Evolutionary conservation across 2,329 filamentous ascomycete species (phyloP).

Genomic region (Pestalotiopsis sp.): DNA sequence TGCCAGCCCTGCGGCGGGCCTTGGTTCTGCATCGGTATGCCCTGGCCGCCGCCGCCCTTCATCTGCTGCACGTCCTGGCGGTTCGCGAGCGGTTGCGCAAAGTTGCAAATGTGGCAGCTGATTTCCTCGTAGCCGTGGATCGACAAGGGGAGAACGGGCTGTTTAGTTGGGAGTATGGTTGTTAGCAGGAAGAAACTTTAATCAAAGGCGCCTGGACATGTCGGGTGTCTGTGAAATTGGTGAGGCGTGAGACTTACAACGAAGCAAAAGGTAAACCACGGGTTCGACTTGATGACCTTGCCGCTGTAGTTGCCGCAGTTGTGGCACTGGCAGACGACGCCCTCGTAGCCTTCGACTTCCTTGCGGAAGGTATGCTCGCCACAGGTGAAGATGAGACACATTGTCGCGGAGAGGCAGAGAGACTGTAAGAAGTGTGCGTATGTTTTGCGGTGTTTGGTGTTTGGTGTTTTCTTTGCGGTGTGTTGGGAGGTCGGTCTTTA

Average conservation of each 20-base stretch:
- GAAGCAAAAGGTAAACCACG: conserved; percentile 83
- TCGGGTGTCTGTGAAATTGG: no score
- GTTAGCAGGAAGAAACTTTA: background rate
- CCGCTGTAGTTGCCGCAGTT: conserved; percentile 69
- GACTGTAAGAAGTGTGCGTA: background rate
- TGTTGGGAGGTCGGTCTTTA: no score
- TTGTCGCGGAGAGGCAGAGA: conserved; percentile 27
- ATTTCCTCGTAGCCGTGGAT: conserved; percentile 70
- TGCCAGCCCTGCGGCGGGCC: conserved; percentile 37
- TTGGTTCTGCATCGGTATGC: conserved; percentile 38
- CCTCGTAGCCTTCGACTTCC: conserved; percentile 63
- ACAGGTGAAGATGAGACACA: conserved; percentile 66
- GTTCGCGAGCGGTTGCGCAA: conserved; percentile 67
- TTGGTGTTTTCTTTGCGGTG: no score
- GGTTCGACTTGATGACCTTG: conserved; percentile 63
- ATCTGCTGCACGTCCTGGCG: conserved; percentile 59
- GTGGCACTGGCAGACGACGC: conserved; percentile 63
- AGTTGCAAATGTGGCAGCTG: conserved; percentile 75
- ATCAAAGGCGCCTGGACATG: no score
- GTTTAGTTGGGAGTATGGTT: background rate
- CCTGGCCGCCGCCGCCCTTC: conserved; percentile 42
- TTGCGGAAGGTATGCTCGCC: conserved; percentile 65
- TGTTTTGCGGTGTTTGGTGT: background rate
- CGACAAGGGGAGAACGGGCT: conserved; percentile 74
- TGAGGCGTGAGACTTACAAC: conserved; percentile 49